These are phyloP conservation scores for Aspergillus awamori DNA, from an alignment of 2,329 filamentous ascomycete genomes.

Conservation along the genomic window DNA sequence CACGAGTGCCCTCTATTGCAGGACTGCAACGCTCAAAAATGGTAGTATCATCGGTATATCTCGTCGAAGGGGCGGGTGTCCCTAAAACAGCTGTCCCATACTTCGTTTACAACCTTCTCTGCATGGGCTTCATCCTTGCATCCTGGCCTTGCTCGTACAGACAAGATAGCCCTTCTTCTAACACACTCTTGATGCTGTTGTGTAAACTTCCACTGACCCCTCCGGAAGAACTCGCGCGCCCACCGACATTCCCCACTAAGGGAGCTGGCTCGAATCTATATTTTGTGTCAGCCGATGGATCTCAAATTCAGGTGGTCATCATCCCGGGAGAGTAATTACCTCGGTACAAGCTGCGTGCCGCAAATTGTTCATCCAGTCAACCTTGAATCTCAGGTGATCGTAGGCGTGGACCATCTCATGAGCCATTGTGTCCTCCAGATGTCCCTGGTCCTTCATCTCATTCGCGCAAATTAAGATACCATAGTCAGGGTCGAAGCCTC, in stretches of 20 bases:
- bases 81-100: constrained; percentile 97
- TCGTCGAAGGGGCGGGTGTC: constrained; percentile 97
- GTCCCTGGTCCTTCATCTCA: constrained; percentile 75
- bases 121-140: constrained; percentile 88
- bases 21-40: background rate
- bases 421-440: constrained; percentile 89
- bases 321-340: constrained; percentile 54
- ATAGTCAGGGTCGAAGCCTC: constrained; percentile 82
- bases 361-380: constrained; percentile 78
- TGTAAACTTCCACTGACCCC: constrained; percentile 84
- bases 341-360: constrained; percentile 93
- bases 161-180: constrained; percentile 74
- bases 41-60: constrained; percentile 69
- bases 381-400: constrained; percentile 88
- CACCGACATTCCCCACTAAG: constrained; percentile 93
- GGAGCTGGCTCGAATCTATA: constrained; percentile 85
- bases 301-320: background rate
- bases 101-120: constrained; percentile 85
- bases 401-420: constrained; percentile 99
- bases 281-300: constrained; percentile 14
- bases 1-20: background rate
- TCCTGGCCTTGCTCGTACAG: constrained; percentile 73
- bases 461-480: constrained; percentile 95
- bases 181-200: constrained; percentile 96
- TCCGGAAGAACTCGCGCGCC: constrained; percentile 79